Evolutionary conservation across 345 rosid species (phyloP).

Genomic region (Lenwebbia sp.): DNA sequence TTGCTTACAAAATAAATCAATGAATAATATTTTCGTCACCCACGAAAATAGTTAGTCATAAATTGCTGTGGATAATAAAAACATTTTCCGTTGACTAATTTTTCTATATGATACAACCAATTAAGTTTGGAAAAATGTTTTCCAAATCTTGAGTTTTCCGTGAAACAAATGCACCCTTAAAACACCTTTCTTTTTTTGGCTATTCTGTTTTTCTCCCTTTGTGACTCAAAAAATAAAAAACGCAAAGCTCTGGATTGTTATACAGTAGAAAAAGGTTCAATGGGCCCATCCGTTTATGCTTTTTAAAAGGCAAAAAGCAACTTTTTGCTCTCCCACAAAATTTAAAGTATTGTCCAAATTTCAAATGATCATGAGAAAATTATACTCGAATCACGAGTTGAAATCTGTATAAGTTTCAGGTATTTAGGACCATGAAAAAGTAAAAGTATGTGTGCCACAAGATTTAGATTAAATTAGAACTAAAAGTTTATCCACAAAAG

Average conservation of each 20-base stretch:
- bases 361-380: neutral
- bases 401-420: neutral
- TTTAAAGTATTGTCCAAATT: neutral
- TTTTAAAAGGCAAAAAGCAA: neutral
- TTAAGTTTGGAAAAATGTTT: too few relatives aligned
- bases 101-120: too few relatives aligned
- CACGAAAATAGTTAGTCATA: too few relatives aligned
- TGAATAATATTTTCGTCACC: too few relatives aligned
- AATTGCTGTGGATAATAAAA: too few relatives aligned
- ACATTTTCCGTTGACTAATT: too few relatives aligned
- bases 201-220: neutral
- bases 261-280: neutral
- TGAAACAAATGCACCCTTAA: neutral
- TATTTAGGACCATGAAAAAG: neutral
- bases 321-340: neutral
- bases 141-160: too few relatives aligned
- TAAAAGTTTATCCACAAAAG: neutral
- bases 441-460: neutral
- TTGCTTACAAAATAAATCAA: too few relatives aligned
- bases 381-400: neutral
- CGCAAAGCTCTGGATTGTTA: neutral
- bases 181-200: neutral
- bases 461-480: neutral
- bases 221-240: neutral
- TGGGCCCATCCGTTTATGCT: neutral